Percentiles rank a stretch among this genome's conserved stretches.
These are phyloP conservation scores for Pulveroboletus sp. DNA, from an alignment of 768 basidiomycete species.

Conservation along the genomic window DNA sequence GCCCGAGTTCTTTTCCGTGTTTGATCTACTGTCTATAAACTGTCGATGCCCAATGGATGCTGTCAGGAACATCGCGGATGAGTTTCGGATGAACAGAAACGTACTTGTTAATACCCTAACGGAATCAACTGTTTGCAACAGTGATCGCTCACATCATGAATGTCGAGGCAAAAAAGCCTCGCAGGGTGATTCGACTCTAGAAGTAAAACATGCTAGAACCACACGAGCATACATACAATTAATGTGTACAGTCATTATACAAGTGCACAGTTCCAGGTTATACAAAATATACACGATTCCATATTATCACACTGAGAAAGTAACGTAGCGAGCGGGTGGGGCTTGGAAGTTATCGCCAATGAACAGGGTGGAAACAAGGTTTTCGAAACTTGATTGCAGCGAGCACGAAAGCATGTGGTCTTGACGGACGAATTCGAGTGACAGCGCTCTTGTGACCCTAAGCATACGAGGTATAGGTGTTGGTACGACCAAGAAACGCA, in stretches of 20 bases:
- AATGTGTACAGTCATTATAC: conserved; percentile 18
- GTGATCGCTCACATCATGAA: too few species aligned
- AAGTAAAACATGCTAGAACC: not conserved
- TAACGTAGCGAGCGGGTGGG: conserved; percentile 10
- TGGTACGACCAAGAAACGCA: conserved; percentile 16
- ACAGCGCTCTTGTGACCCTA: conserved; percentile 5
- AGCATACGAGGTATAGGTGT: conserved; percentile 20
- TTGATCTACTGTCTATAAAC: not conserved
- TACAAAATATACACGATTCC: conserved; percentile 32
- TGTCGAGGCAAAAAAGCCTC: not conserved
- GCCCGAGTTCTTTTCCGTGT: not conserved
- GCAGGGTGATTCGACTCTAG: too few species aligned
- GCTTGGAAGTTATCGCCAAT: conserved; percentile 20
- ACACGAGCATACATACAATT: conserved; percentile 22
- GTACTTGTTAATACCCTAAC: not conserved
- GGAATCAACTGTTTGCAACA: not conserved
- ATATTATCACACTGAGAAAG: conserved; percentile 24
- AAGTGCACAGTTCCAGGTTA: conserved; percentile 18
- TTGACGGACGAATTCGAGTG: conserved; percentile 5
- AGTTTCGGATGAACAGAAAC: not conserved
- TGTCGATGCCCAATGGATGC: not conserved
- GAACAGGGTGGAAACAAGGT: conserved; percentile 7
- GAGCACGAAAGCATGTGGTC: conserved; percentile 24
- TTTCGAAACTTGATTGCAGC: not conserved
- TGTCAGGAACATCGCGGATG: not conserved